These are phyloP conservation scores for Ajuga chamaepitys DNA, from an alignment of 257 asterid species.

Conservation along the genomic window DNA sequence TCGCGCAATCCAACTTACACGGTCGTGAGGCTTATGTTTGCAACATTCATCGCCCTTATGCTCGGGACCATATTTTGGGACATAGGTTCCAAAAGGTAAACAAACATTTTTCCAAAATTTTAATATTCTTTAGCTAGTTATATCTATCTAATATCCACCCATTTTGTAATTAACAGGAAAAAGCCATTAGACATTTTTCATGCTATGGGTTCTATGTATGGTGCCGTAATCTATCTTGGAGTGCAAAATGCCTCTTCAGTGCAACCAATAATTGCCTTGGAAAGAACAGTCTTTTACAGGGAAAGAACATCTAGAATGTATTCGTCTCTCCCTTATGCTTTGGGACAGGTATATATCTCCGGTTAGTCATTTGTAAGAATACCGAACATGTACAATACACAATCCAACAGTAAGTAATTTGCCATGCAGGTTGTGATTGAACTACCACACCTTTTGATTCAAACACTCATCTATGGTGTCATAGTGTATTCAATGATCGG, in stretches of 20 bases:
- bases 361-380: too few species aligned
- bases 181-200: slow-evolving; percentile 39
- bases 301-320: background rate
- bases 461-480: slow-evolving; percentile 40
- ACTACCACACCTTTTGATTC: slow-evolving; percentile 53
- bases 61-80: slow-evolving; percentile 80
- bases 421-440: slow-evolving; percentile 44
- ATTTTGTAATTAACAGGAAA: too few species aligned
- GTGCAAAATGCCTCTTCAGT: slow-evolving; percentile 52
- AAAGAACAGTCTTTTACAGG: background rate
- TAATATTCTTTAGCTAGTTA: background rate
- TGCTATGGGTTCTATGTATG: slow-evolving; percentile 72
- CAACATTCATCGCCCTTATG: slow-evolving; percentile 53
- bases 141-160: background rate
- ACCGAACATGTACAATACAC: too few species aligned
- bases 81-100: slow-evolving; percentile 60
- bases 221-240: slow-evolving; percentile 55
- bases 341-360: background rate
- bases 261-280: slow-evolving; percentile 28
- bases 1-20: slow-evolving; percentile 80
- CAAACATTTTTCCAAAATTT: background rate
- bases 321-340: background rate
- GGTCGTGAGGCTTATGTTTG: slow-evolving; percentile 65
- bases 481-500: slow-evolving; percentile 65
- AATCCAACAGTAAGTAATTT: too few species aligned